These are phyloP conservation scores for Maudiozyma bulderi DNA, from an alignment of 805 yeast species.

Conservation along the genomic window DNA sequence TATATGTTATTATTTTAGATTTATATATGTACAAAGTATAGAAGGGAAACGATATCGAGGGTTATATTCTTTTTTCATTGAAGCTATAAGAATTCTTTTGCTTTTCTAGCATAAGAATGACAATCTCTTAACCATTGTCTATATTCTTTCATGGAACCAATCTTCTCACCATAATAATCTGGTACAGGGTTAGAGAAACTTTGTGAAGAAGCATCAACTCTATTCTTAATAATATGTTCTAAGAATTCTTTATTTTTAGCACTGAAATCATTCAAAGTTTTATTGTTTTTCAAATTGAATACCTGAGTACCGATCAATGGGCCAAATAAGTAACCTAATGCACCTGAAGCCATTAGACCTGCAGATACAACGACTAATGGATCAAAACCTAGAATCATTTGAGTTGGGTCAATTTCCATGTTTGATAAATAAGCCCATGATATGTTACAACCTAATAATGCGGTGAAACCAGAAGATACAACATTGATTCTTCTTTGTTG, in stretches of 20 bases:
- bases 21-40: neutral
- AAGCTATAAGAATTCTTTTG: constrained; percentile 55
- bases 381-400: constrained; percentile 78
- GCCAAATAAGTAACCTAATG: constrained; percentile 71
- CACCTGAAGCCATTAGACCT: constrained; percentile 62
- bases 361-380: constrained; percentile 75
- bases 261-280: constrained; percentile 38
- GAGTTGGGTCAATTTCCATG: constrained; percentile 79
- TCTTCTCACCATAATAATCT: constrained; percentile 96
- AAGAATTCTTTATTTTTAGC: constrained; percentile 66
- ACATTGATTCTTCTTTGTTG: constrained; percentile 63
- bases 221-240: constrained; percentile 59
- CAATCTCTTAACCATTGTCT: constrained; percentile 96
- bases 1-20: neutral
- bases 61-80: neutral
- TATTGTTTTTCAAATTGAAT: constrained; percentile 48
- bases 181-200: constrained; percentile 91
- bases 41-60: neutral
- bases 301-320: constrained; percentile 69
- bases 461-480: constrained; percentile 58
- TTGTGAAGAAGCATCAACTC: constrained; percentile 90
- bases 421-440: constrained; percentile 75
- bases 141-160: constrained; percentile 75
- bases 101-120: constrained; percentile 77
- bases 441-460: constrained; percentile 50